Conservation (phyloP, 148 eudicot genomes). For the Camellia lanceoleosa region DNA sequence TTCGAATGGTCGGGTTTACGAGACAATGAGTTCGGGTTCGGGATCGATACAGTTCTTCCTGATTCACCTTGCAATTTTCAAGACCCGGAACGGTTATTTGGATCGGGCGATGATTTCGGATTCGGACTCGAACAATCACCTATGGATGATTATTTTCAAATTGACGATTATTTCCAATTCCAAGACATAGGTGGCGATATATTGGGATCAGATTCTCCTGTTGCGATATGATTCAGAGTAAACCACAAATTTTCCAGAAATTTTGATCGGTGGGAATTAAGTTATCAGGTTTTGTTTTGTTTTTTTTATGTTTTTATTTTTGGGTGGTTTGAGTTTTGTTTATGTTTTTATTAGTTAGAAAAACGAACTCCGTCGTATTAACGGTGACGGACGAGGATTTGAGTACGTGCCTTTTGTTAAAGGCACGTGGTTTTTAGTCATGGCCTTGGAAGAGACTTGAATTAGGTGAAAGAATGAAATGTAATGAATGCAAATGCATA, state of each 20-base stretch:
- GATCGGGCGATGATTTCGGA: constrained; percentile 33
- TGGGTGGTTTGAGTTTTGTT: background rate
- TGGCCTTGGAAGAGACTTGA: constrained; percentile 12
- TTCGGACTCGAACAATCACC: constrained; percentile 29
- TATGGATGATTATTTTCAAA: constrained; percentile 37
- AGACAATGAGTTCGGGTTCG: constrained; percentile 21
- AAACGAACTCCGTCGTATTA: constrained; percentile 10
- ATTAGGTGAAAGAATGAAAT: constrained; percentile 39
- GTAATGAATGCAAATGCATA: constrained; percentile 20
- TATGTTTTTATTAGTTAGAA: constrained; percentile 3
- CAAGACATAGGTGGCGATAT: constrained; percentile 60
- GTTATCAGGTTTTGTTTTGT: background rate
- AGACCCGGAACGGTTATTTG: constrained; percentile 11
- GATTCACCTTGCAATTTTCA: constrained; percentile 3
- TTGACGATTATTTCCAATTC: constrained; percentile 44
- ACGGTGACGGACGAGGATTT: background rate
- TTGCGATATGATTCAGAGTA: constrained; percentile 26
- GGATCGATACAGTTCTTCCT: too few species aligned
- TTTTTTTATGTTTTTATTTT: background rate
- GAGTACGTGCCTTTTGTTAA: background rate
- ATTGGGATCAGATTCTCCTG: constrained; percentile 71
- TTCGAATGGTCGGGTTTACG: constrained; percentile 28
- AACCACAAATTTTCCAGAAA: background rate
- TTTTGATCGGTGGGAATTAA: constrained; percentile 7
- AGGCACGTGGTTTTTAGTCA: constrained; percentile 23